phyloP scores from a whole-genome alignment of 2,329 filamentous ascomycete genomes.

The Pseudogymnoascus sp. region DNA sequence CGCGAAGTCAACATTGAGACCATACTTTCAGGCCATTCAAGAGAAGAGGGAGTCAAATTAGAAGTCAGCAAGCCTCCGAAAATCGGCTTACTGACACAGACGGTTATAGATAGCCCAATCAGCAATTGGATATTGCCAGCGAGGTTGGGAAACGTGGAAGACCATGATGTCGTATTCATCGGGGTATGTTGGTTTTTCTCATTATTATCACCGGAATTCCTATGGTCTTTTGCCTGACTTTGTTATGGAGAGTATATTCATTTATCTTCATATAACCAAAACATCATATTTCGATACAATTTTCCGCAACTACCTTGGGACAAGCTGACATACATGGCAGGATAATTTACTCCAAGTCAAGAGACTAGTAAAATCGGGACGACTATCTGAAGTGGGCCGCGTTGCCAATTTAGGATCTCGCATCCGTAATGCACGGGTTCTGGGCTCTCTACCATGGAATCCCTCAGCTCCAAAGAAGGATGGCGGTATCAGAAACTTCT shows the following conservation, averaged over 20 bases:
- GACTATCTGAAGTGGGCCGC: slow-evolving; percentile 65
- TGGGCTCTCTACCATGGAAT: slow-evolving; percentile 46
- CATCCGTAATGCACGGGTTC: slow-evolving; percentile 70
- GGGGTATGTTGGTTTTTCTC: slow-evolving; percentile 47
- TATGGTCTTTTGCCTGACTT: neutral
- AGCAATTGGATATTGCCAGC: slow-evolving; percentile 71
- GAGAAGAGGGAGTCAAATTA: neutral
- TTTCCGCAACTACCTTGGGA: neutral
- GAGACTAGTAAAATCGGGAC: slow-evolving; percentile 60
- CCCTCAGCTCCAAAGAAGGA: neutral
- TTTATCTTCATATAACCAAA: slow-evolving; percentile 11
- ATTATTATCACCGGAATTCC: slow-evolving; percentile 9
- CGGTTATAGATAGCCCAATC: slow-evolving; percentile 66
- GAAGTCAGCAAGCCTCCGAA: slow-evolving; percentile 35
- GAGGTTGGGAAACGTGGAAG: slow-evolving; percentile 57
- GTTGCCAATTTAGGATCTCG: slow-evolving; percentile 71
- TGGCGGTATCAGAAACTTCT: neutral
- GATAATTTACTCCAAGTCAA: slow-evolving; percentile 75
- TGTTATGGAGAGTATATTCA: neutral
- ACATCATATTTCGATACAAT: neutral
- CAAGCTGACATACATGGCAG: slow-evolving; percentile 32
- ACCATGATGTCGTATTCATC: slow-evolving; percentile 81
- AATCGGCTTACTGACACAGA: slow-evolving; percentile 69
- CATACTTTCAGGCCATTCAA: neutral
- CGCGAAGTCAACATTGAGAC: slow-evolving; percentile 3